Evolutionary conservation across 441 rosid species (phyloP).

Genomic region (Erodium chrysanthum): DNA sequence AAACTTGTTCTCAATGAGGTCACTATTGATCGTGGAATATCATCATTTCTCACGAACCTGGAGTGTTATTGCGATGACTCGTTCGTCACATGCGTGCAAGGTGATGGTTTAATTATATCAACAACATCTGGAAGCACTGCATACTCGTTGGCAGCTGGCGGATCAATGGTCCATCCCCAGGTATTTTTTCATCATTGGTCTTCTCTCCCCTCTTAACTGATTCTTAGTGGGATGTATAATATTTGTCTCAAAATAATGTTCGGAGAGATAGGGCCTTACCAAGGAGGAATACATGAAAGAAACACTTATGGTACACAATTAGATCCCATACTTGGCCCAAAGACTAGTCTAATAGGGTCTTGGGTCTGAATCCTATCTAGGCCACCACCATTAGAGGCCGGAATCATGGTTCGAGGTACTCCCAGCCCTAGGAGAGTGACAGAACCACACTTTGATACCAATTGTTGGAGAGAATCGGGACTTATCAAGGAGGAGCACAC

Average conservation of each 20-base stretch:
- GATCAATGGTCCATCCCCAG: slow-evolving; percentile 99
- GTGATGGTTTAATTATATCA: slow-evolving; percentile 88
- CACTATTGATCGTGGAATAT: slow-evolving; percentile 92
- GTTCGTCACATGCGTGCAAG: slow-evolving; percentile 92
- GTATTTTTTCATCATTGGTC: slow-evolving; percentile 19
- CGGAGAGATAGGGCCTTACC: too few relatives aligned
- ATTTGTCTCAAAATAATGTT: not conserved
- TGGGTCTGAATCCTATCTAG: too few relatives aligned
- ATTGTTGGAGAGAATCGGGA: too few relatives aligned
- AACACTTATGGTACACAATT: too few relatives aligned
- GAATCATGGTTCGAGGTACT: too few relatives aligned
- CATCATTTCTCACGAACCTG: slow-evolving; percentile 85
- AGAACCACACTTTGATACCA: too few relatives aligned
- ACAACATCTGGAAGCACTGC: slow-evolving; percentile 99
- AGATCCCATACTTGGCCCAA: too few relatives aligned
- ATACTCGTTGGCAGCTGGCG: slow-evolving; percentile 96
- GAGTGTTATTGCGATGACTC: slow-evolving; percentile 93
- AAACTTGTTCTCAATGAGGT: slow-evolving; percentile 87
- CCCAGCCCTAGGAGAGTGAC: too few relatives aligned
- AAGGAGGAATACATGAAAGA: too few relatives aligned
- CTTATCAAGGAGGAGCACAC: too few relatives aligned
- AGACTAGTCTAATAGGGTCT: too few relatives aligned
- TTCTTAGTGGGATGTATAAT: not conserved
- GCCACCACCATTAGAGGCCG: too few relatives aligned
- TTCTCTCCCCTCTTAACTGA: not conserved